Conservation (phyloP, 179 eudicot species). For the Camellia oleifera region DNA sequence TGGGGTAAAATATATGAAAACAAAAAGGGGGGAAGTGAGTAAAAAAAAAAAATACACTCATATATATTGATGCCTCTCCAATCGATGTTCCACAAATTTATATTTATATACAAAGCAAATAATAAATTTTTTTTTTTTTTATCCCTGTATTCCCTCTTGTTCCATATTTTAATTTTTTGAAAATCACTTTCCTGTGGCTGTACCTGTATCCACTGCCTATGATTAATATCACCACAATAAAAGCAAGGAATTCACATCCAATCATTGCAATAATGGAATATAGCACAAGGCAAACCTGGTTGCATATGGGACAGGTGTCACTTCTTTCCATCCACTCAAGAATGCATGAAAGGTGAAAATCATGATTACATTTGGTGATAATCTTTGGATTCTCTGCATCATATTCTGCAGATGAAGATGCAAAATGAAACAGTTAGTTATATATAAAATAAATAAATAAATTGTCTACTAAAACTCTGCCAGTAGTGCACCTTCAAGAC, state of each 20-base stretch:
- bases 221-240: neutral
- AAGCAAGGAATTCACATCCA: neutral
- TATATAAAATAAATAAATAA: neutral
- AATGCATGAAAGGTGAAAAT: conserved; percentile 86
- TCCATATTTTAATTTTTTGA: too few species aligned
- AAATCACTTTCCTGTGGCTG: too few species aligned
- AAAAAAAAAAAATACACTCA: too few species aligned
- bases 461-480: conserved; percentile 5
- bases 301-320: conserved; percentile 81
- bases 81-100: too few species aligned
- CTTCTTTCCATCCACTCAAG: conserved; percentile 99
- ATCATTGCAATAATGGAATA: neutral
- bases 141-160: too few species aligned
- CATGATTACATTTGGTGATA: conserved; percentile 73
- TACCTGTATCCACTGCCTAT: too few species aligned
- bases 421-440: neutral
- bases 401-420: conserved; percentile 48
- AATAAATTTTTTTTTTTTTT: too few species aligned
- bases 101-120: too few species aligned
- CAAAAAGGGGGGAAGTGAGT: too few species aligned
- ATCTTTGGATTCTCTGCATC: conserved; percentile 70
- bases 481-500: conserved; percentile 70
- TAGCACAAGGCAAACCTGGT: conserved; percentile 52
- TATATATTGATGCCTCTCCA: too few species aligned
- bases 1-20: too few species aligned